A percentile compares a stretch with the other conserved stretches of the same genome.
These are phyloP conservation scores for Copromyces sp. DNA, from an alignment of 495 filamentous ascomycete species.

Conservation along the genomic window DNA sequence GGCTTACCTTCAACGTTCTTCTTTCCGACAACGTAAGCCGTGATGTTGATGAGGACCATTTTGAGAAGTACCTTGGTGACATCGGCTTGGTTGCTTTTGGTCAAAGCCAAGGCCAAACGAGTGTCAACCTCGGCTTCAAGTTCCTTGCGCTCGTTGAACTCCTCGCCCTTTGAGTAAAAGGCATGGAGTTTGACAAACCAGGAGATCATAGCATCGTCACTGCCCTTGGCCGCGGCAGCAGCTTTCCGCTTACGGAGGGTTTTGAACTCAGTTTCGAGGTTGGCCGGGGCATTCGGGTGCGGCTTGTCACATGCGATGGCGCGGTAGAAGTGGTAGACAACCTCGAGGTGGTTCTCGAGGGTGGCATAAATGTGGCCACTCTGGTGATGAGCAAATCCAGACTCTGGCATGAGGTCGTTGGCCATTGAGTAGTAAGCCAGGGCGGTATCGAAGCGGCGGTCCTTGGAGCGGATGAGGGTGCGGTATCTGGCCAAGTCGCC, in stretches of 20 bases:
- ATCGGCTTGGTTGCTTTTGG: slow-evolving; percentile 31
- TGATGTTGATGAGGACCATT: slow-evolving; percentile 76
- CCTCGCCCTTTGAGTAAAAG: slow-evolving; percentile 62
- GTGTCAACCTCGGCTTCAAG: slow-evolving; percentile 78
- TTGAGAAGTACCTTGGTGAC: slow-evolving; percentile 61
- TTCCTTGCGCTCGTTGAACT: slow-evolving; percentile 64
- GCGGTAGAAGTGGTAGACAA: slow-evolving; percentile 83
- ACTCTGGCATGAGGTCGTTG: slow-evolving; percentile 62
- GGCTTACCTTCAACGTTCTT: slow-evolving; percentile 50
- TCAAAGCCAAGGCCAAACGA: slow-evolving; percentile 60
- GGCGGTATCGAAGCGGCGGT: slow-evolving; percentile 69
- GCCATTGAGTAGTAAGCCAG: slow-evolving; percentile 80
- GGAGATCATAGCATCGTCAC: slow-evolving; percentile 43
- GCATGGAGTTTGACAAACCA: slow-evolving; percentile 89
- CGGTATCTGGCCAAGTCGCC: slow-evolving; percentile 91
- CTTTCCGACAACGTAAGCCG: slow-evolving; percentile 63
- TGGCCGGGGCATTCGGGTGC: slow-evolving; percentile 58
- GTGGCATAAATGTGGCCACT: slow-evolving; percentile 72
- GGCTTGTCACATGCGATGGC: slow-evolving; percentile 63
- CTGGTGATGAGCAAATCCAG: slow-evolving; percentile 79
- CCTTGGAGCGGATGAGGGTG: slow-evolving; percentile 37
- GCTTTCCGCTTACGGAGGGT: slow-evolving; percentile 34
- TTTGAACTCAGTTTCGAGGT: slow-evolving; percentile 73
- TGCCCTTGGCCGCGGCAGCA: slow-evolving; percentile 9
- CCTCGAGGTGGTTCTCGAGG: slow-evolving; percentile 64